Evolutionary conservation across 2,329 filamentous ascomycete genomes (phyloP).

Genomic region (Penicillium thymicola): DNA sequence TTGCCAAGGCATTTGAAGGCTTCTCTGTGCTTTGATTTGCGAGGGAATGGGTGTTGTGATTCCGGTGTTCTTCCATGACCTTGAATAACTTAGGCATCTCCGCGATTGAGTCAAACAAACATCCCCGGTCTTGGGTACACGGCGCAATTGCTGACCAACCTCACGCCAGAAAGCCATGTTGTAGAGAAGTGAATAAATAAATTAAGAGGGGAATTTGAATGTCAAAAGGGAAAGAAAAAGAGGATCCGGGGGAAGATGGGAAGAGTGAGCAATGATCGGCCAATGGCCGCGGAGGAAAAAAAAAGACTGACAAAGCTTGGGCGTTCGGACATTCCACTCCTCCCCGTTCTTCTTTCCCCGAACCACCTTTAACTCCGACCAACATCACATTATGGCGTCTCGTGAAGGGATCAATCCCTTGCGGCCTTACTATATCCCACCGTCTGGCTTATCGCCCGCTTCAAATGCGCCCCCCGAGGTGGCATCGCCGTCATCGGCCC

Average conservation of each 20-base stretch:
- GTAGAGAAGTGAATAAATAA: conserved; percentile 1
- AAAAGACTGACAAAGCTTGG: conserved; percentile 25
- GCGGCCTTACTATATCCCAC: conserved; percentile 61
- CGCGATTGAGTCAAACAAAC: conserved; percentile 28
- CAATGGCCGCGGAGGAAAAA: conserved; percentile 25
- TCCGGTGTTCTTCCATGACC: conserved; percentile 18
- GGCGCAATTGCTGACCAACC: conserved; percentile 32
- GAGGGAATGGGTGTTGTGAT: conserved; percentile 13
- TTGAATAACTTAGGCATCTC: conserved; percentile 28
- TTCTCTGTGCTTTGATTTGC: conserved; percentile 11
- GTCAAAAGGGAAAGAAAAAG: conserved; percentile 16
- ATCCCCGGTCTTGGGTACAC: conserved; percentile 58
- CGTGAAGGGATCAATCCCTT: conserved; percentile 57
- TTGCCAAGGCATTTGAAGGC: conserved; percentile 16
- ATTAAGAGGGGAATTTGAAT: conserved; percentile 4
- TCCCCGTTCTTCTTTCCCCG: conserved; percentile 17
- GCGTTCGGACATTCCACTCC: conserved; percentile 16
- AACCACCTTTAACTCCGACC: conserved; percentile 14
- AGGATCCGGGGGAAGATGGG: conserved; percentile 22
- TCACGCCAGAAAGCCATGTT: conserved; percentile 36
- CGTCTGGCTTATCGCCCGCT: conserved; percentile 56
- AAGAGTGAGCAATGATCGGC: conserved; percentile 13
- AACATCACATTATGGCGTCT: conserved; percentile 43
- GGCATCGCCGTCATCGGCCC: conserved; percentile 42
- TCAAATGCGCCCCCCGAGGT: conserved; percentile 32